phyloP scores from a whole-genome alignment of 306 rosid species.

The Pueraria montana region DNA sequence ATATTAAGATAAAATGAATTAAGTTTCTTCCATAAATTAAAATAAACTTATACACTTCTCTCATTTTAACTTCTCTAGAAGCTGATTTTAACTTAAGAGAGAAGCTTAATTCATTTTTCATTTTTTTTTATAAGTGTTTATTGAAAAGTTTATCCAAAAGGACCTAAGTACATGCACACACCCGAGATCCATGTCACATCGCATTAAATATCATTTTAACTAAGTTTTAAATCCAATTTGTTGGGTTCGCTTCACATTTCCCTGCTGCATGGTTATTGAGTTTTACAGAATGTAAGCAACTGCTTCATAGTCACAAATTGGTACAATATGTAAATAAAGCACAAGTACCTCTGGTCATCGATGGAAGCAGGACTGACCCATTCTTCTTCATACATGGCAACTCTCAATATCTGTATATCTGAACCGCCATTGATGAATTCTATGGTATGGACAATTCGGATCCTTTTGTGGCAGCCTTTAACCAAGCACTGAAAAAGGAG shows the following conservation, averaged over 20 bases:
- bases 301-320: constrained; percentile 6
- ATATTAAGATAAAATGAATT: not conserved
- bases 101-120: not conserved
- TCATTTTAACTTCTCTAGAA: not conserved
- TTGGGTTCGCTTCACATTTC: constrained; percentile 31
- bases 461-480: constrained; percentile 95
- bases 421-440: constrained; percentile 88
- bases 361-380: constrained; percentile 83
- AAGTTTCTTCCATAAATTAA: not conserved
- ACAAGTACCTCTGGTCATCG: constrained; percentile 67
- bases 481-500: constrained; percentile 78
- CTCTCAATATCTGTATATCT: constrained; percentile 91
- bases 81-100: not conserved
- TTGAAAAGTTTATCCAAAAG: not conserved
- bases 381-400: constrained; percentile 87
- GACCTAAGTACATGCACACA: not conserved
- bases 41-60: not conserved
- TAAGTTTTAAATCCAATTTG: not conserved
- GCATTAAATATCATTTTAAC: constrained; percentile 7
- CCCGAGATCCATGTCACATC: not conserved
- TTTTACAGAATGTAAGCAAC: not conserved
- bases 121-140: not conserved
- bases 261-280: not conserved
- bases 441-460: constrained; percentile 88
- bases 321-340: constrained; percentile 24